These are phyloP conservation scores for Aspergillus awamori DNA, from an alignment of 2,329 filamentous ascomycete species.

Conservation along the genomic window DNA sequence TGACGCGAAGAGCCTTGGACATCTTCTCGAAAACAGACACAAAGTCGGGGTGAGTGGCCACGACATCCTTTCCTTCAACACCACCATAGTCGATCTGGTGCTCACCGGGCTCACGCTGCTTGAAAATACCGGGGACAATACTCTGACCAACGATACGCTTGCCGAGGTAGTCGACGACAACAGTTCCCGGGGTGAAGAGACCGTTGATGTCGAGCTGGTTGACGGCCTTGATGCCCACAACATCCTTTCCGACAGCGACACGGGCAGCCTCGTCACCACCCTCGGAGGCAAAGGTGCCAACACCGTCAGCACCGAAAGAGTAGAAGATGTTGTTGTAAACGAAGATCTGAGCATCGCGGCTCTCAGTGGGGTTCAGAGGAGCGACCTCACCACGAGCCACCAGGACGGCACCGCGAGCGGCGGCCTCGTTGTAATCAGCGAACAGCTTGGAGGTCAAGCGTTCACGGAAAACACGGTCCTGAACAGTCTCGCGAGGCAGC, in stretches of 20 bases:
- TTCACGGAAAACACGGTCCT: constrained; percentile 95
- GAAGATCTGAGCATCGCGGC: constrained; percentile 91
- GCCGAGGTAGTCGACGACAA: constrained; percentile 94
- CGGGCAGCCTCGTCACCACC: constrained; percentile 95
- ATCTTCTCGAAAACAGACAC: constrained; percentile 82
- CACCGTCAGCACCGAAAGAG: constrained; percentile 95
- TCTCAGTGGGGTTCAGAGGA: constrained; percentile 92
- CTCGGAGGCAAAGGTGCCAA: constrained; percentile 94
- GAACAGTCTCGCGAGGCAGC: constrained; percentile 87
- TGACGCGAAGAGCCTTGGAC: constrained; percentile 85
- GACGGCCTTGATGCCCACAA: constrained; percentile 88
- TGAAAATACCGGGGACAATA: constrained; percentile 98
- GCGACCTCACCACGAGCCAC: constrained; percentile 92
- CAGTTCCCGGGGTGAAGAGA: constrained; percentile 91
- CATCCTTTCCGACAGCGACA: constrained; percentile 95
- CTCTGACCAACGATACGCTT: constrained; percentile 97
- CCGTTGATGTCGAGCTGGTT: constrained; percentile 97
- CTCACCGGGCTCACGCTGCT: constrained; percentile 94
- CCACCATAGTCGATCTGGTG: constrained; percentile 99
- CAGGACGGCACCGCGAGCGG: constrained; percentile 85
- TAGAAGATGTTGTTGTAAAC: constrained; percentile 99
- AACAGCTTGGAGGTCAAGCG: constrained; percentile 93
- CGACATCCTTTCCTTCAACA: constrained; percentile 93
- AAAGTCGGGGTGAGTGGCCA: constrained; percentile 88
- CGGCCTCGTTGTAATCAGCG: constrained; percentile 96